Base-by-base conservation (phyloP, 257 asterid genomes). In the Echites panduratus region DNA sequence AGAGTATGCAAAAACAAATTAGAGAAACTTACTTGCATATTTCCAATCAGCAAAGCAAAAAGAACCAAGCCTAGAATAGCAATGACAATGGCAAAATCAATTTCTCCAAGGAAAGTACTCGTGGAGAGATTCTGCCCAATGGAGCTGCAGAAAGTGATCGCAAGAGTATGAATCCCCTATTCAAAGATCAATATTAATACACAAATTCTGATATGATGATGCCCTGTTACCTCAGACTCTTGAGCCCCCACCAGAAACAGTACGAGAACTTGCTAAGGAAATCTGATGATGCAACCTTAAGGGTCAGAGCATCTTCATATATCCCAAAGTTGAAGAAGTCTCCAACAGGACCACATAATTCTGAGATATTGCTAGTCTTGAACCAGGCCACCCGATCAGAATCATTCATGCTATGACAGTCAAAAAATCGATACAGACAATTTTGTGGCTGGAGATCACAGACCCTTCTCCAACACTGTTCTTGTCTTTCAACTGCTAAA, bases 181-280 rank as follows among this genome's bases (percentile, higher is more conserved):
- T 20, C 19, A 66, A 12, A 14, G 38, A 66, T 45, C 54, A 66
- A 43, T 9, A 41, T 1, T 19, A 66, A 32, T 41, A 26, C 43
- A 66, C 0, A 14, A 22, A 38, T 66, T 4, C 53, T 24, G 32
- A 19, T 19, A 43, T 43, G 20, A 17, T 19, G 70, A 32, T 3
- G 38, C 38, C 38, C 38, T 32, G 2, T 66, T 79, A 84, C 96
- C 96, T 87, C 40, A 89, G 85, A 73, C 73, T 86, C 73, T 82
- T 75, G 14, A 89, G 71, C 9, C 93, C 93, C 96, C 96, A 89
- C 93, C 96, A 87, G 64, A 89, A 81, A 77, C 96, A 84, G 65
- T 87, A 89, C 54, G 82, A 73, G 78, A 83, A 89, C 56, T 85
- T 82, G 66, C 50, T 66, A 57, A 80, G 50, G 70, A 87, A 87